phyloP scores from a whole-genome alignment of 73 alveolate species.

The Breviolum minutum region DNA sequence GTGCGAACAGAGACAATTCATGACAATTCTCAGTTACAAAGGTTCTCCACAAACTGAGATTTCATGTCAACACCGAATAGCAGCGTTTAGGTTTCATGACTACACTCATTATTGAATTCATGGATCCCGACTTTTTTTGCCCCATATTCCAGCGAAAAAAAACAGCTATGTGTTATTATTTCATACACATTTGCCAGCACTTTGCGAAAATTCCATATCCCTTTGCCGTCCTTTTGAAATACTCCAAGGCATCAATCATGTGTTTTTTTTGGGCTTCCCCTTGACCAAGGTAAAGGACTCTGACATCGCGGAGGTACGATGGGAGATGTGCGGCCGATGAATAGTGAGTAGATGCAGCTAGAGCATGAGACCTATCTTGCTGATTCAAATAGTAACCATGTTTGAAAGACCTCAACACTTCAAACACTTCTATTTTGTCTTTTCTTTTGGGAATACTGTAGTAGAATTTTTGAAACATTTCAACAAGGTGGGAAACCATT shows the following conservation, averaged over 20 bases:
- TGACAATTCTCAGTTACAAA: too few relatives aligned
- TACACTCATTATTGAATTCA: too few relatives aligned
- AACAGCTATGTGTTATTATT: background rate
- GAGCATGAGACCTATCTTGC: background rate
- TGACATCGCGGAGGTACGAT: constrained; percentile 35
- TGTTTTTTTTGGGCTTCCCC: background rate
- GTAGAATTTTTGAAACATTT: background rate
- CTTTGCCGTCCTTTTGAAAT: background rate
- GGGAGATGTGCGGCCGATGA: background rate
- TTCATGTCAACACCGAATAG: too few relatives aligned
- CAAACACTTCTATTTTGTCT: too few relatives aligned
- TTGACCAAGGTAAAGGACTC: constrained; percentile 26
- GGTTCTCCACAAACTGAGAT: too few relatives aligned
- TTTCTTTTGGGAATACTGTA: background rate
- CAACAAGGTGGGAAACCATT: background rate
- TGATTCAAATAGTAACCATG: background rate
- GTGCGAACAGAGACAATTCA: too few relatives aligned
- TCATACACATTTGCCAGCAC: background rate
- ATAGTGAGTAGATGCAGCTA: too few relatives aligned
- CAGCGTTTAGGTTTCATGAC: too few relatives aligned
- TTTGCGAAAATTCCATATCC: too few relatives aligned
- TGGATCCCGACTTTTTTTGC: too few relatives aligned
- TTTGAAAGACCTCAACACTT: too few relatives aligned
- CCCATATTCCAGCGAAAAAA: too few relatives aligned
- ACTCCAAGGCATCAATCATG: background rate